A percentile compares a stretch with the other conserved stretches of the same genome.
Evolutionary conservation across 1,139 yeast species (phyloP).

Genomic region (Protomyces inundatus): DNA sequence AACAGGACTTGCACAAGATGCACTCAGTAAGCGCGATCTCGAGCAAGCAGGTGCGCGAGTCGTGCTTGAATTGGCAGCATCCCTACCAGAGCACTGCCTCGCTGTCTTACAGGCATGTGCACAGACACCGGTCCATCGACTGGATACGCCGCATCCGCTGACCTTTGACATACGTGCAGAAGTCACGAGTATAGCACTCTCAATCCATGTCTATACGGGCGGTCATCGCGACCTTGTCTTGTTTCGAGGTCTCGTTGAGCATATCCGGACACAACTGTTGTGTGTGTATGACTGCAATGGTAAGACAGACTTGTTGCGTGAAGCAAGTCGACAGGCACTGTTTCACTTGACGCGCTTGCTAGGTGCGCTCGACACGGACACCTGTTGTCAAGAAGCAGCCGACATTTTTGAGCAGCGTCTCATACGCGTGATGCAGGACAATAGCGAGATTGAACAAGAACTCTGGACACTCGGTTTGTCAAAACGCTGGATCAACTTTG

Average conservation of each 20-base stretch:
- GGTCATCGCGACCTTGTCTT: background rate
- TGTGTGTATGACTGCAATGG: background rate
- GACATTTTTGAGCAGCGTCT: background rate
- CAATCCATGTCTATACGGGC: background rate
- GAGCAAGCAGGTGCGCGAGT: background rate
- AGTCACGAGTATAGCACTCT: background rate
- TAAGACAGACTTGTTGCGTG: background rate
- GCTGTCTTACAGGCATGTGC: background rate
- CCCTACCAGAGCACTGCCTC: background rate
- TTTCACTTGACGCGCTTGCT: background rate
- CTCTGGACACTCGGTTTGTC: background rate
- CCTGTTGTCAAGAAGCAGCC: background rate
- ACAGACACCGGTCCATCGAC: background rate
- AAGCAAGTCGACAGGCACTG: background rate
- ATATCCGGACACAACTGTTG: background rate
- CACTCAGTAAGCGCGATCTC: background rate
- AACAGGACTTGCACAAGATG: background rate
- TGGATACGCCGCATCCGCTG: background rate
- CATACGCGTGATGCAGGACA: background rate
- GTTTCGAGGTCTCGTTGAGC: background rate
- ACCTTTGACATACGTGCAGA: background rate
- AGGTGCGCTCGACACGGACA: background rate
- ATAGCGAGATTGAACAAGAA: background rate
- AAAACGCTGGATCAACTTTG: background rate
- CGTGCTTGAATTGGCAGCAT: background rate